Conservation (phyloP, 192 early-diverging fungal species). For the Mortierella hygrophila region DNA sequence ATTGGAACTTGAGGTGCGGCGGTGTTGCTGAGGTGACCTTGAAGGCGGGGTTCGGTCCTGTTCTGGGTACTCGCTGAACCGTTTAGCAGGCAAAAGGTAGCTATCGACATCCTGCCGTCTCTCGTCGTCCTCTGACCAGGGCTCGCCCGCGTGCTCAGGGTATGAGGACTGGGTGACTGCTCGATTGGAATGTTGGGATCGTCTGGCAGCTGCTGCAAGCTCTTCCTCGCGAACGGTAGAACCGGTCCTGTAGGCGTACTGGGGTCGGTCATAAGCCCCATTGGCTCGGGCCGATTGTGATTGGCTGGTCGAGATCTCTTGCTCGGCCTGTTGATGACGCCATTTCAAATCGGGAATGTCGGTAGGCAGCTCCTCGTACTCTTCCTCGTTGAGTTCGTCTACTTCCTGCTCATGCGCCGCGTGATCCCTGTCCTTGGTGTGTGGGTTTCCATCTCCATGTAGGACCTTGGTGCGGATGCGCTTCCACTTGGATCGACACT, state of each 20-base stretch:
- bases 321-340: constrained; percentile 1
- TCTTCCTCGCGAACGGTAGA: background rate
- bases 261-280: background rate
- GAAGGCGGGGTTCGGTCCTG: background rate
- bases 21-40: constrained; percentile 18
- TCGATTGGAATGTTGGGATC: constrained; percentile 11
- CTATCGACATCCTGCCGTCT: background rate
- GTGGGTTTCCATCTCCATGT: constrained; percentile 24
- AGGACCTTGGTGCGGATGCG: constrained; percentile 50
- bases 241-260: background rate
- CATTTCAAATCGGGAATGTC: background rate
- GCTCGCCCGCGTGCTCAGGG: constrained; percentile 6
- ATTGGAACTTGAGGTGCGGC: constrained; percentile 24
- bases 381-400: constrained; percentile 47
- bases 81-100: background rate
- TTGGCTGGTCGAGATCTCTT: constrained; percentile 5
- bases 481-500: constrained; percentile 56
- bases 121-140: constrained; percentile 43
- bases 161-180: background rate
- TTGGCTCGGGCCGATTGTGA: background rate
- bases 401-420: constrained; percentile 17
- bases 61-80: constrained; percentile 3
- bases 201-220: constrained; percentile 1
- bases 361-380: constrained; percentile 21
- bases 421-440: constrained; percentile 34